Evolutionary conservation across 2,329 filamentous ascomycete species (phyloP).

Genomic region (Clarireedia paspali): DNA sequence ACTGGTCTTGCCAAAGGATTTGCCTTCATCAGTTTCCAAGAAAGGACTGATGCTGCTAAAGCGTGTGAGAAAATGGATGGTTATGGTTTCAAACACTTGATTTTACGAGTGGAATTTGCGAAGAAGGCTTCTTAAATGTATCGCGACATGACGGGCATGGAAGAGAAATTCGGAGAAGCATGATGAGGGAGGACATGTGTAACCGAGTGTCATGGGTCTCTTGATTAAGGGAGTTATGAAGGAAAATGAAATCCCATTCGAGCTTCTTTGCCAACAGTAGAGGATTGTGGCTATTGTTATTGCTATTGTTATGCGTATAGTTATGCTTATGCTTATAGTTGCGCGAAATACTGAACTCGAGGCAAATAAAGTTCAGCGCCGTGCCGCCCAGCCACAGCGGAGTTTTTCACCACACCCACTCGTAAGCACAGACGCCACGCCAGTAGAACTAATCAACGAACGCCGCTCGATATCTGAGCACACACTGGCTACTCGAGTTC

Average conservation of each 20-base stretch:
- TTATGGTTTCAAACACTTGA: constrained; percentile 82
- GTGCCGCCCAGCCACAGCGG: neutral
- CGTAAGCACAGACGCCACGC: no score
- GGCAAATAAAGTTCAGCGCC: neutral
- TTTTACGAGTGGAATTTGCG: constrained; percentile 80
- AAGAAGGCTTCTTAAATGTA: constrained; percentile 51
- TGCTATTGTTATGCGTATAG: no score
- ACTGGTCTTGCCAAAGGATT: constrained; percentile 96
- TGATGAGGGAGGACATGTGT: neutral
- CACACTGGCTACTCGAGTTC: neutral
- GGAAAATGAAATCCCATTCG: neutral
- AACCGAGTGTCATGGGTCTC: neutral
- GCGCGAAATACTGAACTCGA: neutral
- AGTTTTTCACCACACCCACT: no score
- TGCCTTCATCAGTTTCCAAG: constrained; percentile 95
- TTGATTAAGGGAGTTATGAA: neutral
- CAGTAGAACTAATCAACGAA: neutral
- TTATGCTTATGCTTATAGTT: neutral
- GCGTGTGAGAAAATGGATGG: constrained; percentile 98
- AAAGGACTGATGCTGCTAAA: constrained; percentile 80
- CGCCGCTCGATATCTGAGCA: neutral
- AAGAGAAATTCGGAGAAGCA: neutral
- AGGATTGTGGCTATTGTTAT: neutral
- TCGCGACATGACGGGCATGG: neutral
- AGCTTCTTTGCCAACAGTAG: neutral